Base-by-base conservation (phyloP, 2,329 filamentous ascomycete species). In the Colletotrichum melonis region DNA sequence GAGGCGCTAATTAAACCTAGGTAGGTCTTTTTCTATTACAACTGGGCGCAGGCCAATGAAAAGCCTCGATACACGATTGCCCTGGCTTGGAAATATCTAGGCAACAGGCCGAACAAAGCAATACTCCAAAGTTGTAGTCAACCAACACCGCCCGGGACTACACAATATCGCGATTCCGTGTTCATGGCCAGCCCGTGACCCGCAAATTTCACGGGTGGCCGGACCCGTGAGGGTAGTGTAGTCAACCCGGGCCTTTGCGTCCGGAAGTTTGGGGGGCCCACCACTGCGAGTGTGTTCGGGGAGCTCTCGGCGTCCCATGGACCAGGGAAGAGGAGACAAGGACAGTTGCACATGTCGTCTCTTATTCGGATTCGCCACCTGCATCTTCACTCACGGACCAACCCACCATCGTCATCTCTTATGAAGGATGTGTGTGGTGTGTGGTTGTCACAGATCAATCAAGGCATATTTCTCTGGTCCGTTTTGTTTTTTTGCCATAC, bases 361-460 rank as follows among this genome's bases (percentile, higher is more conserved):
- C 67, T 73, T 65, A 60, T 69, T 62, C 70, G 60, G 67, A 49
- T 56, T 73, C 24, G 60, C 56, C 60, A 65, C 67, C 67, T 32
- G 6, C 5, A 19, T 24, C 22, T 19, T 62, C 35, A 26, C 38
- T 32, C 70, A 70, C 59, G 60, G 67, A 59, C 60, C 67, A 65
- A 67, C 26, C 70, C 55, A 55, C 60, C 63, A 55, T 32, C 42
- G 49, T 57, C 60, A 35, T 73, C 54, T 32, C 60, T 22, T 30
- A n/a, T n/a, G 32, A 32, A 46, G 16, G 38, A 7, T 42, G 38
- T 7, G 9, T 49, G 14, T 28, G 16, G 30, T 30, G 9, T 49
- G 14, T 28, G 16, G 30, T 30, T 63, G 66, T 69, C 69, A 64
- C 59, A 58, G 55, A 66, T 69, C 24, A 42, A 58, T 19, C 38